Base-by-base conservation (phyloP, 352 stramenopile genomes). In the Phytopythium aichiense region DNA sequence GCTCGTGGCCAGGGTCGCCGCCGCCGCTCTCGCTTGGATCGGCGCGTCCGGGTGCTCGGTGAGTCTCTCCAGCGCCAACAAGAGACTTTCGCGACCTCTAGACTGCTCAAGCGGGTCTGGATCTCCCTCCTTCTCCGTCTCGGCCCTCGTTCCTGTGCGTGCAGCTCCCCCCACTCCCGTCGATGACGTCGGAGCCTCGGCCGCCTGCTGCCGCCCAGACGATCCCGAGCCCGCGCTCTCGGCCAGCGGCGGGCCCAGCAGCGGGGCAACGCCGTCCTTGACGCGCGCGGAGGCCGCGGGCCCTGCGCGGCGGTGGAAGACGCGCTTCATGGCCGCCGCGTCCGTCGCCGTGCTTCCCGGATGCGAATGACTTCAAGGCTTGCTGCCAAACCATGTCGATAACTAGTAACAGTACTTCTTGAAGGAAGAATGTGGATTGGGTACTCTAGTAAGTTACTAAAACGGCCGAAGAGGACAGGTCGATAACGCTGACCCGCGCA, bases 301-400 rank as follows among this genome's bases (percentile, higher is more conserved):
- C 18, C 51, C 51, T 1, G 11, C 20, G 12, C 63, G 61, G 38
- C 72, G 68, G 25, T 89, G 74, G 67, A 89, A 87, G 20, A 87
- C 70, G 51, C 72, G 71, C 76, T 85, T 89, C 80, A 86, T 74
- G 53, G 45, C 45, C 45, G 45, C n/a, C n/a, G 45, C 22, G 45
- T 28, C 9, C 20, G 22, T 25, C 42, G 42, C 42, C 42, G 42
- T 49, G 4, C 20, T 23, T 49, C 22, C 42, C 22, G 16, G 22
- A 18, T 45, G 20, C 28, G 6, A 16, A 40, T 40, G 35, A 49
- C 42, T 49, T 49, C 42, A 49, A 49, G 42, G 42, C 42, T 49
- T 23, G 38, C 13, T 4, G 38, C 38, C 12, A n/a, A 25, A 25
- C 18, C 22, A 49, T 7, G 2, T n/a, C 15, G 12, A 4, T 49